phyloP scores from a whole-genome alignment of 768 basidiomycete species.

The Naganishia vishniacii region DNA sequence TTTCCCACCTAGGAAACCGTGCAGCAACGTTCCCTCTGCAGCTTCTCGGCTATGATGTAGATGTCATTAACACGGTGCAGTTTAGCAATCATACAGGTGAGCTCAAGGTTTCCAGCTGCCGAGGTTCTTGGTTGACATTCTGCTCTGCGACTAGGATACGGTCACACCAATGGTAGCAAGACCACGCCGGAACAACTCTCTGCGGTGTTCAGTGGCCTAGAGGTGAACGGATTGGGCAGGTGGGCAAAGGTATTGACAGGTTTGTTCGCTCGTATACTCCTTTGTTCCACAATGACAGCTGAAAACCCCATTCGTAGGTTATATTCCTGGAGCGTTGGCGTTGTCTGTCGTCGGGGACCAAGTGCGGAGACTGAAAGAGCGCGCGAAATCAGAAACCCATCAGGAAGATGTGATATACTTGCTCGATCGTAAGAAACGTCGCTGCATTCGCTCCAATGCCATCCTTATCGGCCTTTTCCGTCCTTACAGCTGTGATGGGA shows the following conservation, averaged over 20 bases:
- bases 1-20: constrained; percentile 48
- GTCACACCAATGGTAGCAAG: constrained; percentile 70
- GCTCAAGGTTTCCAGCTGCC: constrained; percentile 27
- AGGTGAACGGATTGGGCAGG: constrained; percentile 66
- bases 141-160: constrained; percentile 62
- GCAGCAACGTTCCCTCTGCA: constrained; percentile 61
- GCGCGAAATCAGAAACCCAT: constrained; percentile 52
- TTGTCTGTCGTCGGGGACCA: constrained; percentile 63
- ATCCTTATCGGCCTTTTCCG: neutral
- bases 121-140: neutral
- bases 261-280: constrained; percentile 38
- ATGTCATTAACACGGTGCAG: constrained; percentile 89
- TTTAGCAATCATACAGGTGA: constrained; percentile 89
- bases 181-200: constrained; percentile 71
- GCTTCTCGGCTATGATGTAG: constrained; percentile 84
- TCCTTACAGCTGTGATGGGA: constrained; percentile 75
- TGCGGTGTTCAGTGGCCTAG: constrained; percentile 67
- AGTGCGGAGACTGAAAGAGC: constrained; percentile 57
- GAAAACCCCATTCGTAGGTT: constrained; percentile 56
- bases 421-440: constrained; percentile 68
- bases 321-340: constrained; percentile 77
- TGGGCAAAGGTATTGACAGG: constrained; percentile 76
- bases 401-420: constrained; percentile 68
- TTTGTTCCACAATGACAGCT: neutral
- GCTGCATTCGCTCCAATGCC: neutral